Base-by-base conservation (phyloP, 257 asterid species). In the Penstemon eatonii region DNA sequence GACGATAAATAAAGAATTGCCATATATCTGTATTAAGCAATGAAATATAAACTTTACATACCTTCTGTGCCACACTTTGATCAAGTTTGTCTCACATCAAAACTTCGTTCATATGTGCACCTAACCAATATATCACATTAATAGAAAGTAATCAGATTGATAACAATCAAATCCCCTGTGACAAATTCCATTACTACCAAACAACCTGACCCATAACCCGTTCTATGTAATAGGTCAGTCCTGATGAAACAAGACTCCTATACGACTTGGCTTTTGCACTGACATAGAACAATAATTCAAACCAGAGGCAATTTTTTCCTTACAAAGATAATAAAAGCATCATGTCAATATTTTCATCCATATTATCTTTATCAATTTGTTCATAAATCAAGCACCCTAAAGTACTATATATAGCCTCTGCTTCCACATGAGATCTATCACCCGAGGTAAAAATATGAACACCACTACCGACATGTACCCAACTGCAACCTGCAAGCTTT, bases 401-500 rank as follows among this genome's bases (percentile, higher is more conserved):
- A 51, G 77, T 66, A 63, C 69, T 51, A 80, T 80, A 83, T 18
- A 92, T 67, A 75, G 76, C 87, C 69, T 82, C 86, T 9, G 83
- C 82, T 50, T 83, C 87, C 0, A 47, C 68, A 66, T 92, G 96
- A 7, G 95, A 85, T 67, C 75, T 76, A 44, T 82, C 95, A 56
- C 92, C 85, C 0, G 96, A 90, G 3, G 63, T 88, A 74, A 93
- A 93, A 38, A 75, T 45, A 78, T 84, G 92, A 71, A 85, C 80
- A 60, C 67, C 80, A 39, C 66, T 69, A 37, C 87, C 88, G 25
- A 84, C 56, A 46, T 75, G 88, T 36, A 93, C 66, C 99, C 97
- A 93, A 54, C 97, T 93, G 60, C 96, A 87, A 58, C 96, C 99
- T 1, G 88, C 79, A 56, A 74, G 59, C 79, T 93, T 93, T 86